Percentiles rank a stretch among this genome's conserved stretches.
These are phyloP conservation scores for Xylariaceae sp. DNA, from an alignment of 2,329 filamentous ascomycete species.

Conservation along the genomic window DNA sequence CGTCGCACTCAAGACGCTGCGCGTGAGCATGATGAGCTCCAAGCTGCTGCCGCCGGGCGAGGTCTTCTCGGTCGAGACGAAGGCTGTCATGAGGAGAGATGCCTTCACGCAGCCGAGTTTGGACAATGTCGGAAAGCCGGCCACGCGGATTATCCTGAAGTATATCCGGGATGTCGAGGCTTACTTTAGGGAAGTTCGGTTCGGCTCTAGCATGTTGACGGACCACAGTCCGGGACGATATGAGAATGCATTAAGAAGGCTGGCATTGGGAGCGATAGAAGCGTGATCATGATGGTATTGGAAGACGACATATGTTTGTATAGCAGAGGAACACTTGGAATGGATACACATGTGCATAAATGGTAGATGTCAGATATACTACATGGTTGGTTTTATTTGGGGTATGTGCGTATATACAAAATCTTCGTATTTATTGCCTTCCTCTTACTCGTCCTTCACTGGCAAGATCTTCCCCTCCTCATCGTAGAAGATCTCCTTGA, in stretches of 20 bases:
- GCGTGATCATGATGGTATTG: slow-evolving; percentile 6
- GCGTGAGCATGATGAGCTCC: slow-evolving; percentile 60
- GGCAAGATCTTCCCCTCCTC: slow-evolving; percentile 55
- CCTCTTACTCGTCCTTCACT: slow-evolving; percentile 25
- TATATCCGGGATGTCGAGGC: slow-evolving; percentile 67
- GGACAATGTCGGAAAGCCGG: slow-evolving; percentile 56
- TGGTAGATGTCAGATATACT: too few species aligned
- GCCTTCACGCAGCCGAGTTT: slow-evolving; percentile 48
- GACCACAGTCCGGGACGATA: slow-evolving; percentile 73
- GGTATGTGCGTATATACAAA: too few species aligned
- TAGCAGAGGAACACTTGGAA: too few species aligned
- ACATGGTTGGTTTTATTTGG: too few species aligned
- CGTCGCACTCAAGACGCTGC: slow-evolving; percentile 59
- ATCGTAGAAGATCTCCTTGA: slow-evolving; percentile 69
- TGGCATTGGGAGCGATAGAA: slow-evolving; percentile 44
- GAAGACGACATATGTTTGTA: background rate
- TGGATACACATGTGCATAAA: too few species aligned
- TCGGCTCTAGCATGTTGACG: slow-evolving; percentile 67
- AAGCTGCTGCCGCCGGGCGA: slow-evolving; percentile 73
- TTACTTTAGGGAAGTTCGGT: slow-evolving; percentile 63
- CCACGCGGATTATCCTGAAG: slow-evolving; percentile 62
- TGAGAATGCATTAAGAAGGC: slow-evolving; percentile 60
- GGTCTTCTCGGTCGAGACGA: slow-evolving; percentile 66
- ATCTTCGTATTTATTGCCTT: background rate
- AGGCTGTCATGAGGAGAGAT: slow-evolving; percentile 60